phyloP scores from a whole-genome alignment of 176 grass and related monocot species.

The Themeda triandra region DNA sequence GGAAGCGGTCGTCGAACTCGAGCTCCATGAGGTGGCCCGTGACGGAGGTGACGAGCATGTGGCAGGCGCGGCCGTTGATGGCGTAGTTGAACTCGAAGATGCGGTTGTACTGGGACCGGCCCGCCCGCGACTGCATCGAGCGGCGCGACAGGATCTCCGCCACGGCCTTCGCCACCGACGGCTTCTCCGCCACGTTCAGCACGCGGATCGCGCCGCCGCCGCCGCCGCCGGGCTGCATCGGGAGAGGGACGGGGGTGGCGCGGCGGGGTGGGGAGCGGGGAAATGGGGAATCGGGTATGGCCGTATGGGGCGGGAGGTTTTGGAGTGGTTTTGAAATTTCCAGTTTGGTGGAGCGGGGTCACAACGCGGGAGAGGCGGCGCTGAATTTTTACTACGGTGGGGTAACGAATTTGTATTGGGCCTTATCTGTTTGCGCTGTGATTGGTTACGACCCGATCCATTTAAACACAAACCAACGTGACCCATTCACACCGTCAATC shows the following conservation, averaged over 20 bases:
- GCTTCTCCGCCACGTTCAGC: conserved; percentile 96
- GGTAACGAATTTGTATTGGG: too few relatives aligned
- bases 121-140: conserved; percentile 53
- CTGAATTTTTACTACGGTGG: too few relatives aligned
- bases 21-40: conserved; percentile 98
- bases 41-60: conserved; percentile 91
- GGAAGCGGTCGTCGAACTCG: conserved; percentile 85
- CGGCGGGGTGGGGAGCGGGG: neutral
- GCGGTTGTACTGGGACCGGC: conserved; percentile 83
- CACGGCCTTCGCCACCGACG: conserved; percentile 87
- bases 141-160: conserved; percentile 79
- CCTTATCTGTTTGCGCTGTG: too few relatives aligned
- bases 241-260: neutral
- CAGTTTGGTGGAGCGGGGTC: neutral
- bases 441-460: too few relatives aligned
- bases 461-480: too few relatives aligned
- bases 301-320: conserved; percentile 34
- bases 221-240: conserved; percentile 38
- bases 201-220: conserved; percentile 62
- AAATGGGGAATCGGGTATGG: neutral
- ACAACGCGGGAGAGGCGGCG: too few relatives aligned
- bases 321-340: conserved; percentile 30
- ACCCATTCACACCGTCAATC: too few relatives aligned
- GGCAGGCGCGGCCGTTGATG: conserved; percentile 54
- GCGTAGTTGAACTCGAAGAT: conserved; percentile 85